A percentile compares a stretch with the other conserved stretches of the same genome.
phyloP scores from a whole-genome alignment of 2,329 filamentous ascomycete genomes.

The Leptographium flavum region DNA sequence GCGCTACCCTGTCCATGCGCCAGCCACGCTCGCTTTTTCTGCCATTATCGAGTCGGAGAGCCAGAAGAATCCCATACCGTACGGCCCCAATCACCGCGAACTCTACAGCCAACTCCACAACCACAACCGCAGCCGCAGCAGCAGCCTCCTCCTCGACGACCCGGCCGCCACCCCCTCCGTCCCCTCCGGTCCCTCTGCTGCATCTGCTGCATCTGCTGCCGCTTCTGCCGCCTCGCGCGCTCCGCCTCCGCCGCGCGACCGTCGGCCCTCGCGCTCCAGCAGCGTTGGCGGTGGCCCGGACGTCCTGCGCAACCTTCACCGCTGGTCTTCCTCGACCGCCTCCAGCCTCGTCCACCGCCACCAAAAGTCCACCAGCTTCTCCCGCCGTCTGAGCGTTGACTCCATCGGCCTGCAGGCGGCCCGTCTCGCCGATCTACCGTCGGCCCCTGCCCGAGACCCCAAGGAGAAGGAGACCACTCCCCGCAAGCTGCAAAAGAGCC shows the following conservation, averaged over 20 bases:
- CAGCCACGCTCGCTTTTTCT: conserved; percentile 5
- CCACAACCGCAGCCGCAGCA: not conserved
- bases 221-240: no score
- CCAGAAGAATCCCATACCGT: no score
- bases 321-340: conserved; percentile 38
- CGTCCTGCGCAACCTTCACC: conserved; percentile 32
- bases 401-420: conserved; percentile 16
- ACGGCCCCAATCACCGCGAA: no score
- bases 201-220: no score
- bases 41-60: conserved; percentile 3
- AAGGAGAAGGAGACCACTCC: conserved; percentile 13
- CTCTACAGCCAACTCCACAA: not conserved
- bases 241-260: conserved; percentile 5
- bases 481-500: conserved; percentile 24
- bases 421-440: not conserved
- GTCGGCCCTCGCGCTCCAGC: conserved; percentile 21
- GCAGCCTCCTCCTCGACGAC: not conserved
- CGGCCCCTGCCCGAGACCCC: conserved; percentile 4
- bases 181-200: conserved; percentile 4
- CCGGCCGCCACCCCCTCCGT: conserved; percentile 4
- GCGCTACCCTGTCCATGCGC: conserved; percentile 16
- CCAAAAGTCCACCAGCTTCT: conserved; percentile 20
- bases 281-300: conserved; percentile 25
- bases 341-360: conserved; percentile 24
- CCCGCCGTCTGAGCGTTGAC: conserved; percentile 29